Conservation (phyloP, 495 filamentous ascomycete species). For the Aspergillus nanangensis region DNA sequence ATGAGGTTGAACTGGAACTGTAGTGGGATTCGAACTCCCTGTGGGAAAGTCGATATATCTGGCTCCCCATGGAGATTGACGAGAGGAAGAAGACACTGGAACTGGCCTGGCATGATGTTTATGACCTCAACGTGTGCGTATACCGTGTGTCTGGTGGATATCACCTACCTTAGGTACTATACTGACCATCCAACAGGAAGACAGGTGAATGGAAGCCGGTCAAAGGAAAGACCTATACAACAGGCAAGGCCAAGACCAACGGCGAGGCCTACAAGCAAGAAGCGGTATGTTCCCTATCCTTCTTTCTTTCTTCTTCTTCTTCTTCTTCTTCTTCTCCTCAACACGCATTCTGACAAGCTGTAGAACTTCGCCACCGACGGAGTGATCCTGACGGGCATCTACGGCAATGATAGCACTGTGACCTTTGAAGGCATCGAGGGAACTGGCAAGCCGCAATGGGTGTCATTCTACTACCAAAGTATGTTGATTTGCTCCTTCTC, state of each 20-base stretch:
- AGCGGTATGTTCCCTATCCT: slow-evolving; percentile 22
- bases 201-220: slow-evolving; percentile 40
- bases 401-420: slow-evolving; percentile 47
- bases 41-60: slow-evolving; percentile 50
- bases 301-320: no score
- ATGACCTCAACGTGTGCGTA: slow-evolving; percentile 22
- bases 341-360: background rate
- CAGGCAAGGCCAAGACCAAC: slow-evolving; percentile 29
- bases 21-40: slow-evolving; percentile 50
- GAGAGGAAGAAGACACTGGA: slow-evolving; percentile 18
- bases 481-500: background rate
- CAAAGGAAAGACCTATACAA: slow-evolving; percentile 37
- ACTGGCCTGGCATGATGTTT: slow-evolving; percentile 22
- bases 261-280: slow-evolving; percentile 42
- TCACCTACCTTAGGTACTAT: no score
- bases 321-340: no score
- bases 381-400: slow-evolving; percentile 42
- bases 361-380: slow-evolving; percentile 41
- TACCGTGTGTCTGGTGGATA: background rate
- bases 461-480: slow-evolving; percentile 49
- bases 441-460: slow-evolving; percentile 47
- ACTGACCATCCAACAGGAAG: slow-evolving; percentile 21
- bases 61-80: slow-evolving; percentile 43
- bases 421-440: slow-evolving; percentile 45
- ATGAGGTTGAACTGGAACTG: no score